These are phyloP conservation scores for Tricholomella constricta DNA, from an alignment of 768 basidiomycete genomes.

Conservation along the genomic window DNA sequence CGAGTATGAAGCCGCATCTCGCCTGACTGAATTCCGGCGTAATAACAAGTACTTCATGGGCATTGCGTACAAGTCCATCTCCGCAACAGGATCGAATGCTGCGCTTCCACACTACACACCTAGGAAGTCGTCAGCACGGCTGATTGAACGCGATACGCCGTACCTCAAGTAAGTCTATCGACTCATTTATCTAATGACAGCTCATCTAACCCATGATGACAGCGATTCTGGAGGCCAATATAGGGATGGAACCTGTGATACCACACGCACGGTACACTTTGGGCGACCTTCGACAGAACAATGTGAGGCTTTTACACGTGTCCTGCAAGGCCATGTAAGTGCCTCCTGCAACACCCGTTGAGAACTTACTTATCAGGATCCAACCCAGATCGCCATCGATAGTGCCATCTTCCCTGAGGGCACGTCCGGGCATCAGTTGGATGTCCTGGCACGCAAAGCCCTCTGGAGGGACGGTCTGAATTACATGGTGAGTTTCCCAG, in stretches of 20 bases:
- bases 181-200: slow-evolving; percentile 7
- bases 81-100: slow-evolving; percentile 87
- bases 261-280: slow-evolving; percentile 82
- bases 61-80: slow-evolving; percentile 88
- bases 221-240: slow-evolving; percentile 95
- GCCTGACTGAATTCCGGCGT: slow-evolving; percentile 75
- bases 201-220: slow-evolving; percentile 4
- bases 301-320: slow-evolving; percentile 90
- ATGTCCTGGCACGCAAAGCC: slow-evolving; percentile 87
- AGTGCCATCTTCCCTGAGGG: slow-evolving; percentile 88
- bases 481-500: slow-evolving; percentile 58
- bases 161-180: slow-evolving; percentile 77
- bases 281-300: slow-evolving; percentile 86
- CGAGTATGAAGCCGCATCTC: slow-evolving; percentile 90
- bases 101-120: slow-evolving; percentile 95
- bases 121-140: slow-evolving; percentile 59
- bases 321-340: slow-evolving; percentile 94
- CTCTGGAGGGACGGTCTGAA: slow-evolving; percentile 87
- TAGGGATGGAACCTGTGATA: slow-evolving; percentile 87
- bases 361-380: slow-evolving; percentile 20
- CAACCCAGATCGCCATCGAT: slow-evolving; percentile 82
- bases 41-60: slow-evolving; percentile 77
- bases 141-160: slow-evolving; percentile 78
- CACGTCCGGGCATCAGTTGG: slow-evolving; percentile 79
- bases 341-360: slow-evolving; percentile 14